Evolutionary conservation across 495 filamentous ascomycete genomes (phyloP), one percentile per base, ranked within the genome.

Genomic region (Eremomyces bilateralis): DNA sequence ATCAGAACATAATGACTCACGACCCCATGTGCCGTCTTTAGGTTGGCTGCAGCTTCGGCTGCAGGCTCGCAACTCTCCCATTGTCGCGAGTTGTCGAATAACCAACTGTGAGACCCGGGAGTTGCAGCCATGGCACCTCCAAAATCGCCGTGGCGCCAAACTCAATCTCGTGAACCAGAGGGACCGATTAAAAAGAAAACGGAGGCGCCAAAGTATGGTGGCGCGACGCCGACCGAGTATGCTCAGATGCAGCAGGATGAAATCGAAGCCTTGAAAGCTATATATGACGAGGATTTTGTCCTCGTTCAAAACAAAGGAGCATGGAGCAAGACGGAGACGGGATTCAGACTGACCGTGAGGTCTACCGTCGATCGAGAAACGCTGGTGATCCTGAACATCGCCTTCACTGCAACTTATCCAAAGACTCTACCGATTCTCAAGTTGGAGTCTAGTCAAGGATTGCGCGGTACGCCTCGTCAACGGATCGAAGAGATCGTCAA

Each of bases 281-380:
- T 97, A 27, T 97, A 88, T 48, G 77, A 74, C 47, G 83, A 94
- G 31, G 88, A 95, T 48, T 95, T 77, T 49, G 57, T 71, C 44
- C 67, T 80, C 41, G 69, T 83, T 37, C 66, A 71, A 41, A 57
- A 66, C 19, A 70, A 73, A 47, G 72, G 69, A 29, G 83, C 83
- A 25, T 97, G 88, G 88, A 80, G 91, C 69, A 70, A 77, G 2
- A 63, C 65, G 29, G 76, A 90, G 47, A 69, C 77, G 20, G 63
- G 67, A 0, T 90, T 95, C 46, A 76, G 76, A 42, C 71, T 97
- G 34, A 66, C 62, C 34, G 57, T 94, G 20, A 78, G 71, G 45
- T 65, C 81, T 6, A 64, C 65, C 16, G 70, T 71, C 1, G 75
- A 84, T 36, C 62, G 71, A 20, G 70, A 79, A 6, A 59, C 73